phyloP scores from a whole-genome alignment of 306 rosid species.

The Inga oerstediana region DNA sequence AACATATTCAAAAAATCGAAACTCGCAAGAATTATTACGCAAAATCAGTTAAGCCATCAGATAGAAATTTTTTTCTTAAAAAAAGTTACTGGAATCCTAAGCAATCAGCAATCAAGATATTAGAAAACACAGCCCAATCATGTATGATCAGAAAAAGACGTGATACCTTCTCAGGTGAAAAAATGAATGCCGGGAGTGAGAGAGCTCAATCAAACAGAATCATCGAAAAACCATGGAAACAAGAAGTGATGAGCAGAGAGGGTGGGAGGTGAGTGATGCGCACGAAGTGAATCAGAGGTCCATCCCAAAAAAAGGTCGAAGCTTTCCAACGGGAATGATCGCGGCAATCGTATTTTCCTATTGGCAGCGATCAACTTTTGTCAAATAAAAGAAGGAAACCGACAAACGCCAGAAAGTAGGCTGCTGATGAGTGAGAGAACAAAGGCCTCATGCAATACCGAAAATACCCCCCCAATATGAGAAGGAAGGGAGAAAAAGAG shows the following conservation, averaged over 20 bases:
- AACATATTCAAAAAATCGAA: conserved; percentile 9
- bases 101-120: neutral
- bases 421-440: neutral
- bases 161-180: conserved; percentile 44
- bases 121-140: conserved; percentile 11
- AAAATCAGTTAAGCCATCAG: neutral
- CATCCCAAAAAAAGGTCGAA: conserved; percentile 54
- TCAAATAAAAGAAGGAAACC: neutral
- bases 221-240: conserved; percentile 22
- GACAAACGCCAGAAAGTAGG: conserved; percentile 11
- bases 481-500: neutral
- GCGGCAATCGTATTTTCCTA: conserved; percentile 37
- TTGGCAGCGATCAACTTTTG: neutral
- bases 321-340: conserved; percentile 64
- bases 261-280: conserved; percentile 17
- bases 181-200: conserved; percentile 27
- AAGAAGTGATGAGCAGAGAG: neutral
- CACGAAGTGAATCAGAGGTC: conserved; percentile 31
- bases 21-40: neutral
- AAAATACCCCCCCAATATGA: neutral
- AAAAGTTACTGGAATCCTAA: conserved; percentile 26
- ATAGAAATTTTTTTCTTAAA: neutral
- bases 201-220: conserved; percentile 38
- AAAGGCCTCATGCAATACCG: neutral
- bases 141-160: conserved; percentile 25